Evolutionary conservation across 305 asterid genomes (phyloP), one percentile per base, ranked within the genome.

Genomic region (Euphrasia arctica): DNA sequence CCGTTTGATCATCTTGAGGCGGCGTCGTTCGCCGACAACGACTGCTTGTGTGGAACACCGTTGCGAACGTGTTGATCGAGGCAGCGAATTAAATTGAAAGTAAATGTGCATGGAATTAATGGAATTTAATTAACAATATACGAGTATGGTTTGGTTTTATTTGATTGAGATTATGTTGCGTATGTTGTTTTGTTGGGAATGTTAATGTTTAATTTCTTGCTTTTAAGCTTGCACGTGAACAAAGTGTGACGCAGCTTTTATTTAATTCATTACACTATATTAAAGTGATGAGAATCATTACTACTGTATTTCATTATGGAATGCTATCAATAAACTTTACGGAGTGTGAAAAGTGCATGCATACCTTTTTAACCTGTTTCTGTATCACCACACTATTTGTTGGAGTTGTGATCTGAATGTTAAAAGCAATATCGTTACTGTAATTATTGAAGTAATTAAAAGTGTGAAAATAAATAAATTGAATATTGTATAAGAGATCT

Each of bases 1-100:
- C 96, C 96, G 0, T 91, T 91, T 58, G 96, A 91, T 65, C 98
- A 80, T 69, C 85, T 91, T 1, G 95, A 85, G 22, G 95, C 86
- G 0, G 78, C 96, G 0, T 89, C 97, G 0, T 91, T 91, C 63
- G 82, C 83, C 72, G 78, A 85, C 70, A 91, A 91, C 32, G 95
- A 85, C 60, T 91, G 98, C 64, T 68, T 91, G 58, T 91, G 98
- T 34, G 98, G 98, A 39, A 83, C 77, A 65, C 98, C 98, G 4
- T 61, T 81, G 60, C 82, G 72, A 7, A 85, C 88, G 59, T 91
- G 98, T 72, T 83, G 65, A 65, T 55, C 13, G 10, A 54, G 2
- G 27, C 27, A 25, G 27, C 27, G 27, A 4, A 22, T 69, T 52
- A 9, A 0, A 4, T 49, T 43, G 14, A 2, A 5, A 14, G 63